Evolutionary conservation across 2,329 filamentous ascomycete genomes (phyloP).

Genomic region (Didymella pomorum): DNA sequence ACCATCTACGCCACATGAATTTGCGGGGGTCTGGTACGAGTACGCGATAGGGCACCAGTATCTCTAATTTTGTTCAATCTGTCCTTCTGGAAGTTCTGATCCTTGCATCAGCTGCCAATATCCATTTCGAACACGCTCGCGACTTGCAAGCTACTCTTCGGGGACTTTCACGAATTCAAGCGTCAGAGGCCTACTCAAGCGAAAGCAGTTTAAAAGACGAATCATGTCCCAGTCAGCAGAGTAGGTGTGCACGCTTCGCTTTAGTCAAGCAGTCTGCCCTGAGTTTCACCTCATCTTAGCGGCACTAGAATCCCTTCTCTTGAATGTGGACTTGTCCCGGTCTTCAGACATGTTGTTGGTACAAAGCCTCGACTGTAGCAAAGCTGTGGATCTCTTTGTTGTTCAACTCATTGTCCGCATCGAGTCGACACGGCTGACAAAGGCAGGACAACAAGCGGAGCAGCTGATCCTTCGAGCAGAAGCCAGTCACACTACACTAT

Average conservation of each 20-base stretch:
- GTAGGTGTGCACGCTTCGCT: neutral
- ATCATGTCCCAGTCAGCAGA: neutral
- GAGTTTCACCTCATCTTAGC: neutral
- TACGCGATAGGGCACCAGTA: neutral
- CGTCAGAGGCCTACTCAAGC: neutral
- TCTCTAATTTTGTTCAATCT: neutral
- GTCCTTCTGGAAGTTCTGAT: neutral
- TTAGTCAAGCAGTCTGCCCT: neutral
- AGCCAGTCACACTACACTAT: neutral
- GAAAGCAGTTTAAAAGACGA: neutral
- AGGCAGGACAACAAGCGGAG: conserved; percentile 6
- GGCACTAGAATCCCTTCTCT: neutral
- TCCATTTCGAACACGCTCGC: neutral
- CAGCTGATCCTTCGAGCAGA: neutral
- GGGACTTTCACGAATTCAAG: neutral
- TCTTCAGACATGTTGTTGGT: neutral
- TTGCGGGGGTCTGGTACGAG: neutral
- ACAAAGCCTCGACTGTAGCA: neutral
- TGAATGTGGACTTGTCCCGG: too few relatives aligned
- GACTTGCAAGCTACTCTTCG: neutral
- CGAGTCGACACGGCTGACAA: conserved; percentile 1
- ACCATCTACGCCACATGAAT: neutral
- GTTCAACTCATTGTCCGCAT: neutral
- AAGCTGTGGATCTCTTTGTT: neutral
- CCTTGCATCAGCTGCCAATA: neutral